Percentiles rank a stretch among this genome's conserved stretches.
phyloP scores from a whole-genome alignment of 1,284 basidiomycete species.

The Ustilago trichophora region DNA sequence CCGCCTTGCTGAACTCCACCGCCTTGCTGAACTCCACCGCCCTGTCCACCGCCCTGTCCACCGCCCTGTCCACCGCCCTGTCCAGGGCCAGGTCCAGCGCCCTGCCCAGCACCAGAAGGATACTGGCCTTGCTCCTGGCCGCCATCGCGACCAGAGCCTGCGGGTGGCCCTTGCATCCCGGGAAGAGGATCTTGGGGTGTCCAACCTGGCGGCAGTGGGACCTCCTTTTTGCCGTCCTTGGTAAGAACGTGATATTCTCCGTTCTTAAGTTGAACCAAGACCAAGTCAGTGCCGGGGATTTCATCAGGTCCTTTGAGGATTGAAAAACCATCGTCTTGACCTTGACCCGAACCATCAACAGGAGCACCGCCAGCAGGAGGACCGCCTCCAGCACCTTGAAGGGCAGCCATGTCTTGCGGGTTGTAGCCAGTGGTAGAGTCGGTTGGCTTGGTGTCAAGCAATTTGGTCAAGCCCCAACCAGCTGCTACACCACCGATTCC shows the following conservation, averaged over 20 bases:
- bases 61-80: no score
- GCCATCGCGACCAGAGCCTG: neutral
- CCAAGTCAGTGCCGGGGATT: no score
- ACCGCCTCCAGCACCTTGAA: constrained; percentile 20
- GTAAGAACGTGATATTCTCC: no score
- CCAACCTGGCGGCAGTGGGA: neutral
- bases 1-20: no score
- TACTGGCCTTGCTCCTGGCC: neutral
- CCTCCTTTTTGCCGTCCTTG: neutral
- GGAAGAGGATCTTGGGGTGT: neutral
- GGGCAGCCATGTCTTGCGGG: constrained; percentile 16
- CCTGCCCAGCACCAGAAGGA: no score
- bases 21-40: no score
- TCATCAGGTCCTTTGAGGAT: no score
- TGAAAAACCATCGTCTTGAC: no score
- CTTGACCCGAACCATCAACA: constrained; percentile 9
- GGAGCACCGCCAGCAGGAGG: constrained; percentile 6
- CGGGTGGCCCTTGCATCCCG: no score
- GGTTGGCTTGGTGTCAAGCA: constrained; percentile 36
- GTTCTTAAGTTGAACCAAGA: no score
- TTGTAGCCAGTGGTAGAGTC: constrained; percentile 14
- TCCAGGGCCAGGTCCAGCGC: no score
- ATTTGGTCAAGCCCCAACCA: constrained; percentile 15
- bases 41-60: no score
- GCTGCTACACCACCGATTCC: constrained; percentile 1